Evolutionary conservation across 768 basidiomycete genomes (phyloP), one percentile per base, ranked within the genome.

Genomic region (Calocybe cyanea): DNA sequence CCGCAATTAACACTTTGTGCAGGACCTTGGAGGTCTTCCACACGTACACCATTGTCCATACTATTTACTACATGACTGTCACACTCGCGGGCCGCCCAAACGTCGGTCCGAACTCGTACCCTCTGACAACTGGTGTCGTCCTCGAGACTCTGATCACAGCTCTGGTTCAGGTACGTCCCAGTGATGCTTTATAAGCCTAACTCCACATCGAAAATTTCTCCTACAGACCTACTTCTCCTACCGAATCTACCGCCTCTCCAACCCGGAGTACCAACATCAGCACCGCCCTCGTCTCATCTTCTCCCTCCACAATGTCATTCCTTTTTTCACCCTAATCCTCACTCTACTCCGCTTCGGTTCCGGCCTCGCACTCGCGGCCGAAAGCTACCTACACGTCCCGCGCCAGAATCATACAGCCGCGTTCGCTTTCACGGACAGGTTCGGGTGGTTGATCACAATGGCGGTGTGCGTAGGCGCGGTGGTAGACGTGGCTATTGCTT

Each of bases 391-490:
- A 1, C 55, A 61, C 30, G 52, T 63, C 11, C 52, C 58, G 1
- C 46, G 35, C 25, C n/a, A n/a, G 5, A 28, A 28, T 5, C 51
- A 60, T 33, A 54, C 58, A 2, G 50, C 60, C 39, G 52, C 52
- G 21, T 55, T 61, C 19, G 18, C 31, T 2, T 15, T 56, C 19
- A 52, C 55, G 23, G 37, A 48, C n/a, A 50, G 31, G 10, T 57
- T 50, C 41, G 58, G 54, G 2, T 63, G 63, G 63, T 32, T 61
- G n/a, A 52, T 64, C 23, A 59, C 60, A 2, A 6, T 46, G 6
- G 37, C 54, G 3, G 42, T 63, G 19, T 49, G 25, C 4, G 36
- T 63, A 4, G 58, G 58, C 5, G 60, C 56, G 3, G 20, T 47
- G 2, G 49, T 56, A 2, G 63, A 64, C 35, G 52, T 64, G 1